Percentiles rank a stretch among this genome's conserved stretches.
phyloP scores from a whole-genome alignment of 768 basidiomycete genomes.

The Asterophora parasitica region DNA sequence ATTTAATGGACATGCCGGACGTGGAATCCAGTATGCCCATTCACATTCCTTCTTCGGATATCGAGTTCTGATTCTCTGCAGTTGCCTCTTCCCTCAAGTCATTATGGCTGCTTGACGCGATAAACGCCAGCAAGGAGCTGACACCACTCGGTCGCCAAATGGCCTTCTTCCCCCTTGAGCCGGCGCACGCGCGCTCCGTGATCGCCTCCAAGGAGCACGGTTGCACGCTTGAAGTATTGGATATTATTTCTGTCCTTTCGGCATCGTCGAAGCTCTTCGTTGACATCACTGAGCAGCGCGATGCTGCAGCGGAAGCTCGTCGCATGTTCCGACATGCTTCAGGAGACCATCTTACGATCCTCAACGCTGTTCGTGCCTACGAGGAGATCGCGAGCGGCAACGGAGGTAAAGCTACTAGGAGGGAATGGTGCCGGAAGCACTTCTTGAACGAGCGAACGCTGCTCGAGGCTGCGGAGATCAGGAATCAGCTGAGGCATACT shows the following conservation, averaged over 20 bases:
- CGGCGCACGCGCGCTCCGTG: slow-evolving; percentile 71
- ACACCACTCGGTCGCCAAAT: slow-evolving; percentile 78
- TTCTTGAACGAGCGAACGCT: slow-evolving; percentile 82
- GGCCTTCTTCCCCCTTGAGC: slow-evolving; percentile 92
- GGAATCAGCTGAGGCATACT: slow-evolving; percentile 68
- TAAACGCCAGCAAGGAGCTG: slow-evolving; percentile 59
- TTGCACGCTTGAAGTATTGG: slow-evolving; percentile 76
- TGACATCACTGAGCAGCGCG: slow-evolving; percentile 71
- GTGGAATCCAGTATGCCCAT: slow-evolving; percentile 61
- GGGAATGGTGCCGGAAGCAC: slow-evolving; percentile 82
- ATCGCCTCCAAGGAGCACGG: slow-evolving; percentile 69
- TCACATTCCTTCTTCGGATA: neutral
- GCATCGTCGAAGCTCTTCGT: slow-evolving; percentile 78
- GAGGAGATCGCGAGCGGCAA: slow-evolving; percentile 50
- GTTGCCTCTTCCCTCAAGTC: slow-evolving; percentile 62
- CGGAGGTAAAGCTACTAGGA: slow-evolving; percentile 43
- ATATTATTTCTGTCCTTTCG: slow-evolving; percentile 81
- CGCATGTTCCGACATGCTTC: slow-evolving; percentile 75
- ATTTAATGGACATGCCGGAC: slow-evolving; percentile 88
- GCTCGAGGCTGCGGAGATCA: slow-evolving; percentile 70
- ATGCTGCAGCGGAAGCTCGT: slow-evolving; percentile 63
- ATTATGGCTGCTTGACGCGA: slow-evolving; percentile 76
- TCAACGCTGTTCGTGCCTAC: slow-evolving; percentile 83
- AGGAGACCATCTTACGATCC: slow-evolving; percentile 88
- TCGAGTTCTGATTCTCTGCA: slow-evolving; percentile 19